phyloP scores from a whole-genome alignment of 2,329 filamentous ascomycete genomes.

The Escovopsis weberi region DNA sequence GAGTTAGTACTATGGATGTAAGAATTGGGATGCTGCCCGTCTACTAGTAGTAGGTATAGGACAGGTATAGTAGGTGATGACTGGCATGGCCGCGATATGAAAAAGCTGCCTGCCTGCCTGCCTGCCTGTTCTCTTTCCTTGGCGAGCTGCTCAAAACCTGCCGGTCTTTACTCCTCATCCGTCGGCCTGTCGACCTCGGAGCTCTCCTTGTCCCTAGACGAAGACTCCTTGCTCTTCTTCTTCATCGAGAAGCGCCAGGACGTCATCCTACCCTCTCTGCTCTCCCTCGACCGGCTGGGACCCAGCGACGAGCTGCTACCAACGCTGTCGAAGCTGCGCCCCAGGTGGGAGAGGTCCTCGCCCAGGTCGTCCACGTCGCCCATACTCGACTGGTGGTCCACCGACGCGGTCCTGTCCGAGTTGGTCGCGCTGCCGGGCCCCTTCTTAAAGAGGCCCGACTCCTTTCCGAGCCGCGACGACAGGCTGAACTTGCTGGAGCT shows the following conservation, averaged over 20 bases:
- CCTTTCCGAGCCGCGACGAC: conserved; percentile 40
- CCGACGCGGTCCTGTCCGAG: conserved; percentile 41
- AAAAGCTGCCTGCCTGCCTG: too few relatives aligned
- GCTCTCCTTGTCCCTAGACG: conserved; percentile 33
- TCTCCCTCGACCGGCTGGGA: conserved; percentile 29
- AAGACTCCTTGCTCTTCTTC: conserved; percentile 40
- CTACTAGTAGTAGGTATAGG: too few relatives aligned
- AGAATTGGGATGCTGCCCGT: too few relatives aligned
- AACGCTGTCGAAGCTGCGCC: conserved; percentile 41
- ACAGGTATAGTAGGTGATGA: too few relatives aligned
- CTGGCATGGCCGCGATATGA: too few relatives aligned
- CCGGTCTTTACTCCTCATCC: conserved; percentile 14
- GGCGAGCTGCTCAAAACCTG: too few relatives aligned
- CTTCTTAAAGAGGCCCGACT: conserved; percentile 43
- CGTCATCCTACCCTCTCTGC: conserved; percentile 34
- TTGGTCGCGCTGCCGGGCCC: conserved; percentile 40
- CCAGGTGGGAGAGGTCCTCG: conserved; percentile 28
- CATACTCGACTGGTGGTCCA: conserved; percentile 41
- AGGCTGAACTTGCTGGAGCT: conserved; percentile 52
- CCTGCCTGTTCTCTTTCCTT: too few relatives aligned
- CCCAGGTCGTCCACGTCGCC: conserved; percentile 39
- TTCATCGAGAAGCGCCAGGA: conserved; percentile 44
- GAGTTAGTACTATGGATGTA: too few relatives aligned
- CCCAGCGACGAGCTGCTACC: conserved; percentile 43
- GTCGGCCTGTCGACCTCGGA: conserved; percentile 31